Evolutionary conservation across 192 early-diverging fungal genomes (phyloP), one percentile per base, ranked within the genome.

Genomic region (Backusella westeae): DNA sequence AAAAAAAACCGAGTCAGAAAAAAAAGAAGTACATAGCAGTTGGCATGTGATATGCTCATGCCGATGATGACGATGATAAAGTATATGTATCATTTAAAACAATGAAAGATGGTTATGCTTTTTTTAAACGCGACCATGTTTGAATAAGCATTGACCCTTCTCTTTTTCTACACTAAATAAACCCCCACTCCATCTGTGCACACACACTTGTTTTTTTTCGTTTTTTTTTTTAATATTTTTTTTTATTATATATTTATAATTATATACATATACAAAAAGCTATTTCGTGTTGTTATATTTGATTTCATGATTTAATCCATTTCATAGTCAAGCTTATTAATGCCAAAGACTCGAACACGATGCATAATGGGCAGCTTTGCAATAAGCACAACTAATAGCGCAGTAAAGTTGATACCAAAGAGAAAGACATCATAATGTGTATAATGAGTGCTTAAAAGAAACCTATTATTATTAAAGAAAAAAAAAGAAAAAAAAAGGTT

Each of bases 371-470:
- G 98, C 59, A 99, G 89, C 85, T 98, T 99, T 44, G 96, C 94
- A 71, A 97, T 90, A 69, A 98, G 82, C 12, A 95, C 91, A 36
- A 98, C 88, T 35, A 96, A 75, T 21, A 97, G 86, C 1, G 93
- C 93, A 14, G 89, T 87, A 52, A 99, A 89, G 82, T 98, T 99
- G 81, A 99, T 90, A 73, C 90, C 88, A 81, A 99, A 99, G 19
- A 94, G 95, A 34, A 92, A 80, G 3, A 93, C 78, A 74, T 98
- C 94, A 85, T 99, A 99, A 87, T 98, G 93, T 0, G 96, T 94
- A 85, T 98, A 98, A 83, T 98, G 96, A 34, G 95, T 96, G 84
- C 94, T 94, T 41, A 99, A 81, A 66, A 99, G 86, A 78, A 99
- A 99, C 75, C 91, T 93, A 78, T 36, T 39, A 34, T 26, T 32